Evolutionary conservation across 768 basidiomycete genomes (phyloP), one percentile per base, ranked within the genome.

Genomic region (Kondoa subrosea): DNA sequence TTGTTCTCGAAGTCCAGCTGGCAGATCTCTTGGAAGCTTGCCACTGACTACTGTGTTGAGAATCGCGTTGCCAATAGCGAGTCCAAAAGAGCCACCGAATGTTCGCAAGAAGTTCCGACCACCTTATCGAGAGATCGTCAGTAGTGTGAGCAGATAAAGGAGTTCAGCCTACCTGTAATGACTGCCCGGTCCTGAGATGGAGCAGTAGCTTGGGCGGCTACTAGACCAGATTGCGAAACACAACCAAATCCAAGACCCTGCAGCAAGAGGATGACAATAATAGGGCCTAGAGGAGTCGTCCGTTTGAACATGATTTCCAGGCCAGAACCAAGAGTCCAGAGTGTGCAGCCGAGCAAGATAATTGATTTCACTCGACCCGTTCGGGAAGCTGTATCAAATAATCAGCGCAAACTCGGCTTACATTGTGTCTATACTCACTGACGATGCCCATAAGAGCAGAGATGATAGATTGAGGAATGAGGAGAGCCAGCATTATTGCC

Each of bases 41-140:
- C 30, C 67, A 63, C 56, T 15, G 62, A 75, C 70, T 12, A 71
- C 56, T 64, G 74, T 75, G 64, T 77, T 73, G 67, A 75, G 73
- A 17, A 77, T 72, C 0, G 76, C 74, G 68, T 75, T 76, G 31
- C 71, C 69, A 34, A 75, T 73, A 60, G 70, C 76, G 56, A 76
- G 70, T 1, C 75, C 76, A 65, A 76, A 72, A 14, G 75, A 72
- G n/a, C 75, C 76, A 17, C 76, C 76, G 66, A 74, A 71, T 15
- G 74, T 74, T 17, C 76, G 70, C 34, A 74, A 73, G 67, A 75
- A 76, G 66, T 75, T 75, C 56, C 31, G 16, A 12, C 4, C 4
- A 16, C 27, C n/a, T 1, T 31, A 4, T 1, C n/a, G 4, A 30
- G 30, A 25, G 30, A 56, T 26, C 65, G 57, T 21, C n/a, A 4